These are phyloP conservation scores for Annulohypoxylon bovei DNA, from an alignment of 495 filamentous ascomycete genomes.

Conservation along the genomic window DNA sequence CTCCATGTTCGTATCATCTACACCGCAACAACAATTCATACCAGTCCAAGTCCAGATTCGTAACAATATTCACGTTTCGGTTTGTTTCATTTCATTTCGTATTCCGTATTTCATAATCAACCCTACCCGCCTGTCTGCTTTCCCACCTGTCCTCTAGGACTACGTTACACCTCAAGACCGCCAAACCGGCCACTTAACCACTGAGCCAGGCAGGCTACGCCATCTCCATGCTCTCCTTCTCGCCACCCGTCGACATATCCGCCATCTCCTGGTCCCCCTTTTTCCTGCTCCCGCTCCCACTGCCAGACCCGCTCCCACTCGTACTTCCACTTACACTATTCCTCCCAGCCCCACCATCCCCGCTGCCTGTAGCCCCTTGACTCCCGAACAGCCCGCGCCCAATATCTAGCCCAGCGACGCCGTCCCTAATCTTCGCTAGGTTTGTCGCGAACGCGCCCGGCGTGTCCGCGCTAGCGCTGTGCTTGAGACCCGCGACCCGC, in stretches of 20 bases:
- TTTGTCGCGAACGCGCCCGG: constrained; percentile 52
- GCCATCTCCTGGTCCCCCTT: constrained; percentile 45
- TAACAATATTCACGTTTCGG: neutral
- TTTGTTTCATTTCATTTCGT: neutral
- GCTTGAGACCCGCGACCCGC: constrained; percentile 44
- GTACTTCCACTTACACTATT: neutral
- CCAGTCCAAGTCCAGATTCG: neutral
- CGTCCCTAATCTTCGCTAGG: constrained; percentile 54
- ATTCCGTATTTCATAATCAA: neutral
- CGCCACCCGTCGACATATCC: constrained; percentile 35
- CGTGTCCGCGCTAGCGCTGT: constrained; percentile 54
- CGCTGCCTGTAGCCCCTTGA: neutral
- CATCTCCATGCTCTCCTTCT: constrained; percentile 26
- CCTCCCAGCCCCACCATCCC: neutral
- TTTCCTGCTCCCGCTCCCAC: neutral
- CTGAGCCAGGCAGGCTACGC: neutral
- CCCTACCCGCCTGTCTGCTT: neutral
- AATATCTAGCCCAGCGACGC: constrained; percentile 59
- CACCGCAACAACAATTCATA: constrained; percentile 20
- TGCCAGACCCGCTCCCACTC: neutral
- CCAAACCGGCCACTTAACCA: neutral
- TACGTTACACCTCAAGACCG: neutral
- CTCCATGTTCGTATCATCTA: constrained; percentile 1
- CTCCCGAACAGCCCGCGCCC: constrained; percentile 43
- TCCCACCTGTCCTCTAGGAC: neutral